Base-by-base conservation (phyloP, 2,329 filamentous ascomycete species). In the Colletotrichum sp. region DNA sequence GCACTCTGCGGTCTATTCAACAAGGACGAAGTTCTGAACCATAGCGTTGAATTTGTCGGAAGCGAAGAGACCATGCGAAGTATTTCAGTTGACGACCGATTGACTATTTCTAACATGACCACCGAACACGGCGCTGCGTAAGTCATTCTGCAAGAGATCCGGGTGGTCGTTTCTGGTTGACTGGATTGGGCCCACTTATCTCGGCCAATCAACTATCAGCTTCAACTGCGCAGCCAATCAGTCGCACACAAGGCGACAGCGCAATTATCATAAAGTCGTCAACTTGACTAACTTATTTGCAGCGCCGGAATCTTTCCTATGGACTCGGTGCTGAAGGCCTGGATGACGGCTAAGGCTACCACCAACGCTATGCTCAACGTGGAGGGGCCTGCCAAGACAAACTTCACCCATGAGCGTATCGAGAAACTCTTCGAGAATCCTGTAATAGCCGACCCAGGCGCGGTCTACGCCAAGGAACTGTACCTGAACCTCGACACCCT, bases 21-120 rank as follows among this genome's bases (percentile, higher is more conserved):
- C 85, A 92, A 94, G 70, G 94, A 95, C 79, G 95, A 98, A 60
- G 96, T 98, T 0, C 89, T 98, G 16, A 99, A 99, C 86, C 95
- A 98, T 82, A 92, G 92, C 7, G 93, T 99, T 76, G 96, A 99
- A 82, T 98, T 98, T 81, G 92, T 92, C 0, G 96, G 96, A 15
- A 92, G 93, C 0, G 92, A 95, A 78, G 89, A 96, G 82, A 98
- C 96, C 0, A 90, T 97, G 88, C 82, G 86, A 59, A 95, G 90
- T 80, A 88, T 98, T 2, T 88, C 92, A 0, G 87, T 98, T 1
- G 95, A 97, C 79, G 89, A 93, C 78, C 88, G 96, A 13, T 84
- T 98, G 39, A 93, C 95, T 0, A 95, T 95, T 39, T 85, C 88
- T 7, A 97, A 96, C 82, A 97, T 97, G 95, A 93, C 93, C 0